phyloP scores from a whole-genome alignment of 176 grass and related monocot species.

The Secale cereale region DNA sequence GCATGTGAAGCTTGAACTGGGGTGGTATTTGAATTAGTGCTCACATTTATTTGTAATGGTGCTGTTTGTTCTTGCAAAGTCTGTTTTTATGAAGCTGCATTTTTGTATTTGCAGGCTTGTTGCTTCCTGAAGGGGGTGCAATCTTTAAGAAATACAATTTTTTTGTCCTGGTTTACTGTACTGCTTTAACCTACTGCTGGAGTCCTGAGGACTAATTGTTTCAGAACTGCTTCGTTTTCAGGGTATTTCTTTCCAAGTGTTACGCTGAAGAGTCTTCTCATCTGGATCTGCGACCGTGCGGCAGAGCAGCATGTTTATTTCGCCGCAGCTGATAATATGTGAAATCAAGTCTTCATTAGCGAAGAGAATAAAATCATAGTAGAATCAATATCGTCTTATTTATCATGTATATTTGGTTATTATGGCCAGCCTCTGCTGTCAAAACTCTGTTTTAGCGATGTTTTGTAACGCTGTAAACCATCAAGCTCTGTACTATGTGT shows the following conservation, averaged over 20 bases:
- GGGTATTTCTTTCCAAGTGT: not conserved
- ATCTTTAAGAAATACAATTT: conserved; percentile 19
- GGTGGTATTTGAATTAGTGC: conserved; percentile 37
- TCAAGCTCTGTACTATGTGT: no score
- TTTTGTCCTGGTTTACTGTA: not conserved
- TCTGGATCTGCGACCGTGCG: not conserved
- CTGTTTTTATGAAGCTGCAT: conserved; percentile 28
- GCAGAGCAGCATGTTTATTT: not conserved
- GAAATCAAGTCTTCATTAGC: no score
- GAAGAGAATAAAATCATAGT: no score
- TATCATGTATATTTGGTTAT: no score
- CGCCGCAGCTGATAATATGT: no score
- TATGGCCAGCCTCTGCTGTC: no score
- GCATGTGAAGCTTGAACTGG: conserved; percentile 30
- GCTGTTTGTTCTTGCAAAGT: not conserved
- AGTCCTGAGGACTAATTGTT: conserved; percentile 3
- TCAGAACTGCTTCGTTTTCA: conserved; percentile 6
- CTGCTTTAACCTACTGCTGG: not conserved
- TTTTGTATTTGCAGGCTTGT: conserved; percentile 50
- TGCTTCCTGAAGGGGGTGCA: conserved; percentile 32
- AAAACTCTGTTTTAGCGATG: no score
- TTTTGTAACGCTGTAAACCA: no score
- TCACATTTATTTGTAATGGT: conserved; percentile 21
- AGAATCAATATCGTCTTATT: no score
- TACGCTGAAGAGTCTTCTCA: not conserved